Conservation (phyloP, 2,329 filamentous ascomycete genomes). For the Arthrobotrys pseudoclavata region DNA sequence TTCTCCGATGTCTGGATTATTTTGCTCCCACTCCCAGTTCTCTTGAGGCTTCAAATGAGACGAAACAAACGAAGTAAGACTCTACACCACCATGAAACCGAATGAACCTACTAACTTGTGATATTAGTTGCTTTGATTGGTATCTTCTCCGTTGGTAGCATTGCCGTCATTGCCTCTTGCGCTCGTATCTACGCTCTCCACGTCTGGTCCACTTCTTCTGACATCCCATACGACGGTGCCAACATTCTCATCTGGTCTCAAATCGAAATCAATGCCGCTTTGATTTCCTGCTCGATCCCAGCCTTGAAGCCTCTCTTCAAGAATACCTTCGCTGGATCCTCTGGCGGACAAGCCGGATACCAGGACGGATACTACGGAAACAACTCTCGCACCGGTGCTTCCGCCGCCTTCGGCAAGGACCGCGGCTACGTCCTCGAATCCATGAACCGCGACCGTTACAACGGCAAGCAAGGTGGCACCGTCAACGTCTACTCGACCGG, state of each 20-base stretch:
- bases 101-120: conserved; percentile 5
- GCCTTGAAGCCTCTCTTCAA: conserved; percentile 66
- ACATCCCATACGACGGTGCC: conserved; percentile 61
- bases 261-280: conserved; percentile 67
- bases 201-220: conserved; percentile 55
- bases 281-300: conserved; percentile 68
- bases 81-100: neutral
- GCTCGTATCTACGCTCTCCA: conserved; percentile 63
- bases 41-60: conserved; percentile 68
- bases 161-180: conserved; percentile 63
- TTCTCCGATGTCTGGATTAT: conserved; percentile 69
- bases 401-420: conserved; percentile 55
- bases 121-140: conserved; percentile 59
- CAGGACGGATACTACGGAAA: conserved; percentile 54
- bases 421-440: conserved; percentile 58
- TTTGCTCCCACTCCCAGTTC: conserved; percentile 69
- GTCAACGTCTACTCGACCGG: conserved; percentile 59
- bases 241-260: conserved; percentile 63
- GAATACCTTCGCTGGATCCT: conserved; percentile 54
- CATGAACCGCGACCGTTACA: conserved; percentile 59
- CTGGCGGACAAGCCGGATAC: conserved; percentile 50
- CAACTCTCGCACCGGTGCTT: conserved; percentile 53
- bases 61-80: conserved; percentile 64
- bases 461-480: conserved; percentile 56
- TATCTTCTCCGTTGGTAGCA: conserved; percentile 62